These are phyloP conservation scores for Collybia sordida DNA, from an alignment of 768 basidiomycete species.

Conservation along the genomic window DNA sequence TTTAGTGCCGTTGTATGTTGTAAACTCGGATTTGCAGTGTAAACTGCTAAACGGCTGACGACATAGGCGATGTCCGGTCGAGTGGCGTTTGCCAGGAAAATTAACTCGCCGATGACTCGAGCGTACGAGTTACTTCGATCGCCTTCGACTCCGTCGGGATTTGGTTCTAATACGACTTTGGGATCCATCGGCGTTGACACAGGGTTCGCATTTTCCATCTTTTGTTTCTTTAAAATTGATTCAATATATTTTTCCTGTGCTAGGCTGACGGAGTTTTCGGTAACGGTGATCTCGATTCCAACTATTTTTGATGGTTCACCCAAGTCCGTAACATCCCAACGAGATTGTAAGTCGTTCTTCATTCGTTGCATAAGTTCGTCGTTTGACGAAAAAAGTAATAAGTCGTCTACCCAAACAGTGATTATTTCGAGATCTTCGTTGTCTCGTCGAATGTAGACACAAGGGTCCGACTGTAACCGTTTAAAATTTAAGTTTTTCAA, in stretches of 20 bases:
- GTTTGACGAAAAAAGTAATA: background rate
- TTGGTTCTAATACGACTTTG: background rate
- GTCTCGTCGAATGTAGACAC: background rate
- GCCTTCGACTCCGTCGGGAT: background rate
- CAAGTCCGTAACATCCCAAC: background rate
- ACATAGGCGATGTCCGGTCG: background rate
- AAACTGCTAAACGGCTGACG: background rate
- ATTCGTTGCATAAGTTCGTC: background rate
- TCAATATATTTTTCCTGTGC: background rate
- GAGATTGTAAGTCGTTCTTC: background rate
- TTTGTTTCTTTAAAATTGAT: background rate
- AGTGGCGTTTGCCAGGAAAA: background rate
- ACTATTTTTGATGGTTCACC: background rate
- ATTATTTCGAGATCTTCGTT: background rate
- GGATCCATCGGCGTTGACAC: background rate
- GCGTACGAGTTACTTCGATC: conserved; percentile 1
- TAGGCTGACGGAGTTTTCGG: background rate
- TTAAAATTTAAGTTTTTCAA: background rate
- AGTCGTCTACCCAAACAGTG: background rate
- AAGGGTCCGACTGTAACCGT: background rate
- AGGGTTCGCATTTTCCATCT: background rate
- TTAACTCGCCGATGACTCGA: background rate
- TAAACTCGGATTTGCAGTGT: background rate
- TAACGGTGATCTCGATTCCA: background rate
- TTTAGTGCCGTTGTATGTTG: background rate